Conservation (phyloP, 1,284 basidiomycete genomes). For the Ustilago cynodontis region DNA sequence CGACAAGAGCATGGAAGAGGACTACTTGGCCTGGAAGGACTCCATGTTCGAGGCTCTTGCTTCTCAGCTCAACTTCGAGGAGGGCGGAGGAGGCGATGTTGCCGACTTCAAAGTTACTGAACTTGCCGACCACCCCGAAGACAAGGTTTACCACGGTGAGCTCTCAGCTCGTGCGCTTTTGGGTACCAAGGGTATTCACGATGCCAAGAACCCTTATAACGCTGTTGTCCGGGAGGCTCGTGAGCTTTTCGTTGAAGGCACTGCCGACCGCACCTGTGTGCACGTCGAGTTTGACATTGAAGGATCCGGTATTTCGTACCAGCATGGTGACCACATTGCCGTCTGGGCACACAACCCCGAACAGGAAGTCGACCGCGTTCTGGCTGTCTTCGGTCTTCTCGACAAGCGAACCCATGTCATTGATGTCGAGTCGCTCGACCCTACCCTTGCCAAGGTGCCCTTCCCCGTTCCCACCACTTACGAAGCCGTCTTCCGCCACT, state of each 20-base stretch:
- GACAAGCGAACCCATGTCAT: conserved; percentile 80
- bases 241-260: conserved; percentile 82
- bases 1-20: conserved; percentile 99
- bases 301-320: conserved; percentile 96
- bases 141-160: conserved; percentile 68
- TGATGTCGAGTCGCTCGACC: conserved; percentile 90
- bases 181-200: conserved; percentile 87
- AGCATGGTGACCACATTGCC: conserved; percentile 97
- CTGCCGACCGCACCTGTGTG: conserved; percentile 87
- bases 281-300: conserved; percentile 95
- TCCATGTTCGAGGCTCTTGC: conserved; percentile 92
- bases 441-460: conserved; percentile 96
- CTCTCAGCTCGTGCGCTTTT: conserved; percentile 80
- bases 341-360: conserved; percentile 97
- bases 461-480: conserved; percentile 98
- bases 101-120: conserved; percentile 94
- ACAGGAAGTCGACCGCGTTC: conserved; percentile 87
- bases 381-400: conserved; percentile 85
- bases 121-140: conserved; percentile 72
- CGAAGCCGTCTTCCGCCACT: conserved; percentile 91
- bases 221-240: conserved; percentile 82
- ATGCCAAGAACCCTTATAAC: conserved; percentile 95
- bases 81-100: conserved; percentile 94
- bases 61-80: conserved; percentile 85
- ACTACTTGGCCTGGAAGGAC: conserved; percentile 99